A percentile compares a stretch with the other conserved stretches of the same genome.
These are phyloP conservation scores for Mortierella sp. DNA, from an alignment of 371 early-diverging fungal species.

Conservation along the genomic window DNA sequence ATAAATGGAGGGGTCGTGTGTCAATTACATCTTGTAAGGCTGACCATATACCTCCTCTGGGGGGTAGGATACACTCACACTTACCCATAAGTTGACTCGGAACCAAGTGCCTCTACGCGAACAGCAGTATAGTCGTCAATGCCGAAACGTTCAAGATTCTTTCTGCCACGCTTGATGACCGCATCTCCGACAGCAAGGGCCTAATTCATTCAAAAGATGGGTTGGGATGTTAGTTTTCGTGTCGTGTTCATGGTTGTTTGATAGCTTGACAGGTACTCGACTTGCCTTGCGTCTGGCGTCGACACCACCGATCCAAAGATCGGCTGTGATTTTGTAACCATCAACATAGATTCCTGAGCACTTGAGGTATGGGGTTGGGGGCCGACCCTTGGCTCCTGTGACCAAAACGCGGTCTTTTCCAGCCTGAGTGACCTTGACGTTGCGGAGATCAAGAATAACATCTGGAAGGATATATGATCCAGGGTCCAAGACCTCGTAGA, in stretches of 20 bases:
- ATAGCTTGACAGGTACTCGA: too few relatives aligned
- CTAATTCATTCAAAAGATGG: slow-evolving; percentile 27
- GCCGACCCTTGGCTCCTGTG: slow-evolving; percentile 71
- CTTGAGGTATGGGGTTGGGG: slow-evolving; percentile 74
- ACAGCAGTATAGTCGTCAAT: slow-evolving; percentile 62
- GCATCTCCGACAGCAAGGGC: slow-evolving; percentile 74
- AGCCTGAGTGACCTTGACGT: slow-evolving; percentile 66
- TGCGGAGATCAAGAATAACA: slow-evolving; percentile 77
- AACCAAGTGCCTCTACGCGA: slow-evolving; percentile 74
- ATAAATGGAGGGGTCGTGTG: neutral
- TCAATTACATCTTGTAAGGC: too few relatives aligned
- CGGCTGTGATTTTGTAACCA: slow-evolving; percentile 75
- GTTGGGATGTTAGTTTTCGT: neutral
- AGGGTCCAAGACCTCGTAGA: slow-evolving; percentile 81
- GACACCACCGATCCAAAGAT: slow-evolving; percentile 73
- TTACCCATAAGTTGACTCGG: slow-evolving; percentile 78
- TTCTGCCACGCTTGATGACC: slow-evolving; percentile 63
- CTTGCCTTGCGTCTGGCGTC: slow-evolving; percentile 72
- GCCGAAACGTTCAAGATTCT: slow-evolving; percentile 61
- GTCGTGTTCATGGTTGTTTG: too few relatives aligned
- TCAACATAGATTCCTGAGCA: slow-evolving; percentile 77
- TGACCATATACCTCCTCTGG: too few relatives aligned
- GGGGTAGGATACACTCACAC: too few relatives aligned
- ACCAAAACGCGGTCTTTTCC: slow-evolving; percentile 72
- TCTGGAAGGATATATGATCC: slow-evolving; percentile 77